Evolutionary conservation across 2,329 filamentous ascomycete species (phyloP).

Genomic region (Metarhizium robertsii): DNA sequence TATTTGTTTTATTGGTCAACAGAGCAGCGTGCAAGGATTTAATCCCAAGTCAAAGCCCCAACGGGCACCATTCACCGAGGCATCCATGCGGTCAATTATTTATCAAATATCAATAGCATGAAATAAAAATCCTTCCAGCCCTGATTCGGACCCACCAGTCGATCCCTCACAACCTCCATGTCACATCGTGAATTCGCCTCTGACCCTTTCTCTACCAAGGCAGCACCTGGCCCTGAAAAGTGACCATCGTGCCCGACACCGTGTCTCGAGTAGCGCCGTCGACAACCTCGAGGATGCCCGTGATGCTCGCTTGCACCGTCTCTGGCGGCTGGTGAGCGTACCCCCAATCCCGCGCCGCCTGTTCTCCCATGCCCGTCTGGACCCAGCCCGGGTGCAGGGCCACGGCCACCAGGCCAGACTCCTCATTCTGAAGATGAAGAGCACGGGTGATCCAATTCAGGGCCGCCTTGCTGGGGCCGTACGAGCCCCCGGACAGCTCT

Average conservation of each 20-base stretch:
- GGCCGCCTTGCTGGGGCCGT: conserved; percentile 26
- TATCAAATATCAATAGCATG: no score
- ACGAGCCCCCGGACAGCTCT: conserved; percentile 22
- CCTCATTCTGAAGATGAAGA: conserved; percentile 17
- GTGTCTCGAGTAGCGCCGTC: conserved; percentile 25
- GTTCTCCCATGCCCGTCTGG: conserved; percentile 20
- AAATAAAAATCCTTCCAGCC: no score
- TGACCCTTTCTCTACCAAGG: not conserved
- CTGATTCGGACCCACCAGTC: no score
- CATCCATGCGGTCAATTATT: no score
- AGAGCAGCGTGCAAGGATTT: no score
- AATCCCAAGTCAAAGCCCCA: no score
- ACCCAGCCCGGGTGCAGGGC: conserved; percentile 31
- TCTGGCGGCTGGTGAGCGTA: conserved; percentile 15
- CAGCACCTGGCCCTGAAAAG: conserved; percentile 19
- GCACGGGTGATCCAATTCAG: conserved; percentile 24
- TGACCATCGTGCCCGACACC: conserved; percentile 23
- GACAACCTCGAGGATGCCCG: conserved; percentile 23
- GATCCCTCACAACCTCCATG: no score
- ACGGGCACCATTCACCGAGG: no score
- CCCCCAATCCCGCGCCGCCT: conserved; percentile 22
- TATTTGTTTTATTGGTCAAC: no score
- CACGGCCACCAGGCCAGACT: conserved; percentile 14
- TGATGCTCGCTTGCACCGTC: conserved; percentile 22
- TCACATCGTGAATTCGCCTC: no score